Base-by-base conservation (phyloP, 192 early-diverging fungal species). In the Endogone sp. region DNA sequence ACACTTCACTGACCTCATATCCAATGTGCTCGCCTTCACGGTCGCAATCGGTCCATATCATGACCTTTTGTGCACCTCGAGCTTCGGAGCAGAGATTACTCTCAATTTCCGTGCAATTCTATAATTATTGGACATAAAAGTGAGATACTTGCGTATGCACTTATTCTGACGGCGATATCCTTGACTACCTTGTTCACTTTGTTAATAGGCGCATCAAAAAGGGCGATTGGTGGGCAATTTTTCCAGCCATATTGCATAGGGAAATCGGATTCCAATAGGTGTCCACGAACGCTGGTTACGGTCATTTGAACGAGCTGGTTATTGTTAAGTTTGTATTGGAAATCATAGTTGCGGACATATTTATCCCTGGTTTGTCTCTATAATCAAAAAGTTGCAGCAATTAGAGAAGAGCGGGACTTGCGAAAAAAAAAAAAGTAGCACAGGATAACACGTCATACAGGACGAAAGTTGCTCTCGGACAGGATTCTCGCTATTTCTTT, bases 41-140 rank as follows among this genome's bases (percentile, higher is more conserved):
- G 84, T 99, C 96, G 69, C 96, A 98, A 84, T 99, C 97, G 3
- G 97, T 99, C 97, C 97, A 99, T 57, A 99, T 99, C 56, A 96
- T 87, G 30, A 99, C 71, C 56, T 86, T 72, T 11, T 90, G 79
- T 0, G 89, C 86, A 0, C 70, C 65, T 16, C 85, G 81, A 0
- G 89, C 85, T 66, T 95, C 82, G 16, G 75, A 56, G 16, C 72
- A 44, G 2, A 99, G 63, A 72, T 97, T 98, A 4, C 75, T 56
- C 21, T 82, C 88, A 9, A 96, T 16, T 49, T 49, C 16, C 16
- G 16, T 16, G 16, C 37, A 0, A 49, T 49, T 49, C 37, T 49
- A 16, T 26, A 27, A 44, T 63, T 22, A 25, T 67, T 62, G 16
- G 3, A 2, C 22, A 58, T 28, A 22, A 20, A 20, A 57, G 31